Evolutionary conservation across 345 rosid species (phyloP).

Genomic region (Hibiscus mutabilis): DNA sequence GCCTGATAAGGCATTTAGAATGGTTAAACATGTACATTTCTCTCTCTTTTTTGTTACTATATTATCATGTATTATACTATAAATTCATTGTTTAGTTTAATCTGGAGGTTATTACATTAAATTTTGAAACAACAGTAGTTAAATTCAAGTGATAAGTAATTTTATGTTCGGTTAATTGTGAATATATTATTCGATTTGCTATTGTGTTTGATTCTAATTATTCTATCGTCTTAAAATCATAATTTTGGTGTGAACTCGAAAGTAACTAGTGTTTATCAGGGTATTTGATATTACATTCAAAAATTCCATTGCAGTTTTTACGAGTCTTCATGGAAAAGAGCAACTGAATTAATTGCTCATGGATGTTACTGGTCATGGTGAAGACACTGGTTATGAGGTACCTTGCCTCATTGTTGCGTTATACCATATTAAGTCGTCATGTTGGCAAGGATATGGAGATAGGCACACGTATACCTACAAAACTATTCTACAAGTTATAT

Average conservation of each 20-base stretch:
- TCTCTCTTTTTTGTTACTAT: background rate
- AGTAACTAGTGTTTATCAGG: background rate
- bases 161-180: background rate
- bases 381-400: too few species aligned
- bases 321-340: too few species aligned
- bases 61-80: background rate
- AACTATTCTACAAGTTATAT: too few species aligned
- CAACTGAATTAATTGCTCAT: too few species aligned
- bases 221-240: background rate
- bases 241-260: background rate
- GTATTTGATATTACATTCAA: background rate
- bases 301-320: too few species aligned
- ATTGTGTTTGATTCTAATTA: background rate
- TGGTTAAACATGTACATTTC: constrained; percentile 75
- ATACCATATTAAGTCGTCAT: too few species aligned
- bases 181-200: background rate
- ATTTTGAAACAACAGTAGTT: background rate
- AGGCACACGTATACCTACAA: too few species aligned
- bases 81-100: background rate
- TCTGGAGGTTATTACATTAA: background rate
- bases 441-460: too few species aligned
- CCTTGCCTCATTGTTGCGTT: too few species aligned
- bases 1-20: constrained; percentile 83
- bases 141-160: background rate
- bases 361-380: too few species aligned